A percentile compares a stretch with the other conserved stretches of the same genome.
phyloP scores from a whole-genome alignment of 495 filamentous ascomycete species.

The Alectoria sarmentosa region DNA sequence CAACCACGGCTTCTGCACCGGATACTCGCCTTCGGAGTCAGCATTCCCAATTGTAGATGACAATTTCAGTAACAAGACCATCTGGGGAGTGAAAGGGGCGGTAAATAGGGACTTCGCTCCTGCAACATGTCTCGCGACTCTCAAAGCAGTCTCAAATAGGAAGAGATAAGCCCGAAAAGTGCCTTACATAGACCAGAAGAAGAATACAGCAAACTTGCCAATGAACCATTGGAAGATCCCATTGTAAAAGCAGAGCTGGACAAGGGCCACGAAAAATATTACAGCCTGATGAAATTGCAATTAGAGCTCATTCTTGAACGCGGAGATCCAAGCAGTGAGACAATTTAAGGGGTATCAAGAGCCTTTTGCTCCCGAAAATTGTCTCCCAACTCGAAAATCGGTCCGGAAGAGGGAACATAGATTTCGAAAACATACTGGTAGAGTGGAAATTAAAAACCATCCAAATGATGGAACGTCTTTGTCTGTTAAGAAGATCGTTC shows the following conservation, averaged over 20 bases:
- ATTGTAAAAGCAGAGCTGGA: conserved; percentile 73
- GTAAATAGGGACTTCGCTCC: too few species aligned
- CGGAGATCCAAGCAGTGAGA: conserved; percentile 31
- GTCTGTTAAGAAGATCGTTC: conserved; percentile 24
- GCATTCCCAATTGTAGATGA: too few species aligned
- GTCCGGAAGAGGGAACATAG: neutral
- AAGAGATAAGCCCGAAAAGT: too few species aligned
- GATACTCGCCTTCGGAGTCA: too few species aligned
- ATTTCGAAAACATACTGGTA: neutral
- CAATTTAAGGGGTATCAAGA: neutral
- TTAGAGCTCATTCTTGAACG: conserved; percentile 55
- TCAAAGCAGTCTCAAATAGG: too few species aligned
- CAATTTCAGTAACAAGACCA: too few species aligned
- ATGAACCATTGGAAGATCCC: conserved; percentile 83
- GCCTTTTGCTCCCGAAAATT: neutral
- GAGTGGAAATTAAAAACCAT: neutral
- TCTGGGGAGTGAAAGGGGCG: too few species aligned
- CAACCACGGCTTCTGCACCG: conserved; percentile 88
- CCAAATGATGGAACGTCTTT: neutral
- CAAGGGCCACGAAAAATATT: conserved; percentile 86
- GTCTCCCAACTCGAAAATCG: neutral
- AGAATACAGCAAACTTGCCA: conserved; percentile 75
- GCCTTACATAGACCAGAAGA: conserved; percentile 88
- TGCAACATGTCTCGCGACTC: too few species aligned
- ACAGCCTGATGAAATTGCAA: conserved; percentile 68